Percentiles rank a stretch among this genome's conserved stretches.
Evolutionary conservation across 352 stramenopile species (phyloP).

Genomic region (Pythium guiyangense): DNA sequence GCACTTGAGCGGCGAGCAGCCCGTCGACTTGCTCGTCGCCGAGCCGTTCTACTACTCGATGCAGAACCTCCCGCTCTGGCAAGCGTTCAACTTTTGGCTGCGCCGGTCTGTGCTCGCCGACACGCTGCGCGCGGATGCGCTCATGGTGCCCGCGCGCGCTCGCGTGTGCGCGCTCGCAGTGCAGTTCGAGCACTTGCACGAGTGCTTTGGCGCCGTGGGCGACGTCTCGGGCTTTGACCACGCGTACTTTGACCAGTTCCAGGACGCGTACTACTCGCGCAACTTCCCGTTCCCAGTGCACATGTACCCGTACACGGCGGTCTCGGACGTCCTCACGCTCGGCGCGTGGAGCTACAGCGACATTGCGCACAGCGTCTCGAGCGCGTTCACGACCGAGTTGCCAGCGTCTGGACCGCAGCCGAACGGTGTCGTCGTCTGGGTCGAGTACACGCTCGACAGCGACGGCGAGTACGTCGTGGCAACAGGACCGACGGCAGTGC

Average conservation of each 20-base stretch:
- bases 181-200: conserved; percentile 64
- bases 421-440: conserved; percentile 67
- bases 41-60: conserved; percentile 87
- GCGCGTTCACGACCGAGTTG: conserved; percentile 15
- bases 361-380: conserved; percentile 31
- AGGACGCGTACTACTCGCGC: conserved; percentile 61
- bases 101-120: conserved; percentile 46
- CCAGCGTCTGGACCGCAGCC: conserved; percentile 5
- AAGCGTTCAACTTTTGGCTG: conserved; percentile 83
- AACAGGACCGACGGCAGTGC: conserved; percentile 45
- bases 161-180: conserved; percentile 57
- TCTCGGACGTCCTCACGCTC: conserved; percentile 39
- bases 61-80: conserved; percentile 80
- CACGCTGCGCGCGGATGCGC: conserved; percentile 31
- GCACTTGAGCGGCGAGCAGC: conserved; percentile 47
- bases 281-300: conserved; percentile 80
- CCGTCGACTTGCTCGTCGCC: conserved; percentile 55
- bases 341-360: conserved; percentile 40
- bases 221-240: conserved; percentile 72
- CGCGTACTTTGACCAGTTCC: conserved; percentile 66
- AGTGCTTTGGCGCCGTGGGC: conserved; percentile 74
- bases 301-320: conserved; percentile 65
- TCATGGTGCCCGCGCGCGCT: conserved; percentile 43
- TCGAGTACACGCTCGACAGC: conserved; percentile 40
- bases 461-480: conserved; percentile 37